Base-by-base conservation (phyloP, 768 basidiomycete genomes). In the Baorangia bicolor region DNA sequence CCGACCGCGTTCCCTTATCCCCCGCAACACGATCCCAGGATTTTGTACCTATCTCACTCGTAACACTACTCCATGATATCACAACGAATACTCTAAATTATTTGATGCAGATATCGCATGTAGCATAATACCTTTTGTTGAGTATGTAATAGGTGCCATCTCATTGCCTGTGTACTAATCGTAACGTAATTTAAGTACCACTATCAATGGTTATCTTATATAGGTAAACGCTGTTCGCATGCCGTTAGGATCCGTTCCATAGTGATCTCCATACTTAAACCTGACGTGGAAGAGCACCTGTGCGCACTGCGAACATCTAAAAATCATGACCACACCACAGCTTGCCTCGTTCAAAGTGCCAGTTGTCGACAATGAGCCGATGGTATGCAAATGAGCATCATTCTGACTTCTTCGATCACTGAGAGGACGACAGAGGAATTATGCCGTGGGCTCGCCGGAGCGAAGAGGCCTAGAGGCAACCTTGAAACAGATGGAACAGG, bases 331-430 rank as follows among this genome's bases (percentile, higher is more conserved):
- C 39, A 81, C 80, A 52, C 84, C 90, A 44, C 88, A 90, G 65
- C 86, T 96, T 44, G 94, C 91, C 20, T 64, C 83, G 5, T 97
- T 95, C 85, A 88, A 87, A 69, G 82, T 93, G 54, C 96, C 96
- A 21, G 77, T 73, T 23, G 78, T 94, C 67, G 81, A 89, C 53
- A 99, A 99, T 86, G 97, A 98, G 75, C 90, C 92, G 39, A 89
- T 98, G 90, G 92, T 92, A 64, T 64, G 78, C 69, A 42, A 46
- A 35, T 7, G 25, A 23, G 9, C 10, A 14, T 35, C 16, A 18
- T 44, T 48, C 25, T 27, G 51, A 31, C 9, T 28, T 33, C 18
- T 30, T 48, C 35, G 12, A 40, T 58, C 12, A 38, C 49, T 51
- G 48, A 55, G 9, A 43, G 37, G 28, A 28, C 43, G 48, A 50